Percentiles rank a stretch among this genome's conserved stretches.
phyloP scores from a whole-genome alignment of 2,329 filamentous ascomycete species.

The Coniella vitis region DNA sequence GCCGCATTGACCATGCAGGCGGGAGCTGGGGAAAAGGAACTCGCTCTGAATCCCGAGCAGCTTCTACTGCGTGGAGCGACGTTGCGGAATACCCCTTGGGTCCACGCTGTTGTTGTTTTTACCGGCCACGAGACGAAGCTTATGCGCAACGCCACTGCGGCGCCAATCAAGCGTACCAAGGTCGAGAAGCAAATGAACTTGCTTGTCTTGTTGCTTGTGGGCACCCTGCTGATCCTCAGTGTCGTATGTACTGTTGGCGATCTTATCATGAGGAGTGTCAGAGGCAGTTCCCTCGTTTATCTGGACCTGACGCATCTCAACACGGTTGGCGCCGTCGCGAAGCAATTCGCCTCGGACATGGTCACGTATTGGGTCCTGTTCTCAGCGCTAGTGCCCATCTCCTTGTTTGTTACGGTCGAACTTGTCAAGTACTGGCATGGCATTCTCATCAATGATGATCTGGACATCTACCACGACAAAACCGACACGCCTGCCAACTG shows the following conservation, averaged over 20 bases:
- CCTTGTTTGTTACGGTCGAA: constrained; percentile 94
- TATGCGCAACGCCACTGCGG: constrained; percentile 95
- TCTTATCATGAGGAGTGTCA: constrained; percentile 65
- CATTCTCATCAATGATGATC: constrained; percentile 94
- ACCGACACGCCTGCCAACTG: constrained; percentile 94
- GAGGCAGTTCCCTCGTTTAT: constrained; percentile 60
- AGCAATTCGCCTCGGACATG: constrained; percentile 86
- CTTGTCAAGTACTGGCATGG: constrained; percentile 97
- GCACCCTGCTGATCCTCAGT: constrained; percentile 75
- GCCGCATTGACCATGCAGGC: constrained; percentile 87
- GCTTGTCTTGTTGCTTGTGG: constrained; percentile 84
- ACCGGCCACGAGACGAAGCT: constrained; percentile 97
- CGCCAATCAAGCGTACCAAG: constrained; percentile 95
- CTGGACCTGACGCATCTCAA: constrained; percentile 59
- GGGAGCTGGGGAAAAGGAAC: constrained; percentile 87
- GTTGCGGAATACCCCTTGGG: constrained; percentile 92
- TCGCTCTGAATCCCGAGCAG: constrained; percentile 86
- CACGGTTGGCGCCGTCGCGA: constrained; percentile 47
- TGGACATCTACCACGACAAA: constrained; percentile 96
- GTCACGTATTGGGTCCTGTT: constrained; percentile 99
- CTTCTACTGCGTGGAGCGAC: constrained; percentile 88
- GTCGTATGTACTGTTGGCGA: constrained; percentile 89
- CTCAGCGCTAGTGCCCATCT: constrained; percentile 93
- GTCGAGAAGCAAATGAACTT: constrained; percentile 91
- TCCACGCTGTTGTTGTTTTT: constrained; percentile 93